These are phyloP conservation scores for Phytophthora sp. DNA, from an alignment of 352 stramenopile species.

Conservation along the genomic window DNA sequence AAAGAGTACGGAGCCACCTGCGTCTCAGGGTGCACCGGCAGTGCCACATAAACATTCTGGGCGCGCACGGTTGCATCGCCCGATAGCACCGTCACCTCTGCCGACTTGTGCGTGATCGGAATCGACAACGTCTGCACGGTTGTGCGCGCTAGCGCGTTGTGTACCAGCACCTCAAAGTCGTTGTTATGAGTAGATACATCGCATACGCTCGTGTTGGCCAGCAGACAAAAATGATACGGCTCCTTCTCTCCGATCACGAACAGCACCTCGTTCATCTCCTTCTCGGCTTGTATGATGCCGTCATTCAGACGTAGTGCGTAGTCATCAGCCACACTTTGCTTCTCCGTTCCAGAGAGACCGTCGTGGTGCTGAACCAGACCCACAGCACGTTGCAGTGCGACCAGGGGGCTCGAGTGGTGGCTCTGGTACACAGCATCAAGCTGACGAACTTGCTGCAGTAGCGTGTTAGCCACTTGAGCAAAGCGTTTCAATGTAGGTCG, in stretches of 20 bases:
- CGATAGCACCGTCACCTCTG: constrained; percentile 46
- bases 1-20: constrained; percentile 67
- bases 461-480: constrained; percentile 85
- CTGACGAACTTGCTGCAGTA: constrained; percentile 92
- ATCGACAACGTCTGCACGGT: constrained; percentile 65
- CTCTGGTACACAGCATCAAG: constrained; percentile 85
- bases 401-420: constrained; percentile 54
- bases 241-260: constrained; percentile 78
- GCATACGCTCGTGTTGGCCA: constrained; percentile 93
- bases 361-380: constrained; percentile 97
- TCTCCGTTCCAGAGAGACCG: constrained; percentile 94
- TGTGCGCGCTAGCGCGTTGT: constrained; percentile 70
- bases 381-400: constrained; percentile 87
- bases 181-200: constrained; percentile 69
- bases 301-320: constrained; percentile 93
- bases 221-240: constrained; percentile 68
- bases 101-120: constrained; percentile 55
- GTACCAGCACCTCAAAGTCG: constrained; percentile 75
- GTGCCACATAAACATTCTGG: constrained; percentile 56
- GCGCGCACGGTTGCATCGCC: constrained; percentile 43
- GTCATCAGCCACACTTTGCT: constrained; percentile 96
- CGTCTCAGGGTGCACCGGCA: constrained; percentile 60
- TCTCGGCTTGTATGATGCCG: constrained; percentile 70
- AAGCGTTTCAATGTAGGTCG: constrained; percentile 93
- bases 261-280: constrained; percentile 76